These are phyloP conservation scores for Ottelia alismoides DNA, from an alignment of 106 monocot genomes.

Conservation along the genomic window DNA sequence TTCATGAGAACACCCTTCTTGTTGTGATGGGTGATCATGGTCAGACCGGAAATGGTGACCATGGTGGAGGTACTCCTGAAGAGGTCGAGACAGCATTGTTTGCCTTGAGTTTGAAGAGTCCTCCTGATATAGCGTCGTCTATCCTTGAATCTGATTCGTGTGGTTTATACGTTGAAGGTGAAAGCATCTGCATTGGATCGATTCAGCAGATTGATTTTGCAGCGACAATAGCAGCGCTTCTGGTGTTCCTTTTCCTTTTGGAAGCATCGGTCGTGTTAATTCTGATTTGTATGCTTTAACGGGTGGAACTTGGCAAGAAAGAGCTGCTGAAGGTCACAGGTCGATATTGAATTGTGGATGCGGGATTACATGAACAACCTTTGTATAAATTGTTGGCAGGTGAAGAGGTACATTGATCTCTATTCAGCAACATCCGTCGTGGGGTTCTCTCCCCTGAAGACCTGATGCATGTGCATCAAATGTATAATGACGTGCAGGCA, in stretches of 20 bases:
- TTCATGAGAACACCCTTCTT: no score
- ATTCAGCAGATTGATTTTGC: no score
- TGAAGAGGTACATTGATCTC: slow-evolving; percentile 89
- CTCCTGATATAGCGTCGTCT: no score
- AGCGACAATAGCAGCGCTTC: no score
- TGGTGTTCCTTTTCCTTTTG: slow-evolving; percentile 14
- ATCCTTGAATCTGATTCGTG: no score
- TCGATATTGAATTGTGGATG: slow-evolving; percentile 68
- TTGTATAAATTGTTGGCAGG: slow-evolving; percentile 95
- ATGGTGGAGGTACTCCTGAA: no score
- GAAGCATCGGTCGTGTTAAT: slow-evolving; percentile 89
- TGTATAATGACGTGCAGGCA: slow-evolving; percentile 44
- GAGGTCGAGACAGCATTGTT: no score
- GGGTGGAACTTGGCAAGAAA: slow-evolving; percentile 57
- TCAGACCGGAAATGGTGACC: no score
- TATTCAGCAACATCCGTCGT: slow-evolving; percentile 82
- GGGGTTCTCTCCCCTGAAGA: slow-evolving; percentile 76
- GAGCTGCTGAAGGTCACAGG: slow-evolving; percentile 5
- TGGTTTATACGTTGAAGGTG: no score
- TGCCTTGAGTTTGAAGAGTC: no score
- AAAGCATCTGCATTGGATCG: no score
- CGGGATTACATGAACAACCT: slow-evolving; percentile 56
- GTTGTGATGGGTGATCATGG: no score
- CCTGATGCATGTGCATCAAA: slow-evolving; percentile 25
- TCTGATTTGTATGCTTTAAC: slow-evolving; percentile 82